Percentiles rank a stretch among this genome's conserved stretches.
Evolutionary conservation across 108 stramenopile species (phyloP).

Genomic region (Discostella pseudostelligera): DNA sequence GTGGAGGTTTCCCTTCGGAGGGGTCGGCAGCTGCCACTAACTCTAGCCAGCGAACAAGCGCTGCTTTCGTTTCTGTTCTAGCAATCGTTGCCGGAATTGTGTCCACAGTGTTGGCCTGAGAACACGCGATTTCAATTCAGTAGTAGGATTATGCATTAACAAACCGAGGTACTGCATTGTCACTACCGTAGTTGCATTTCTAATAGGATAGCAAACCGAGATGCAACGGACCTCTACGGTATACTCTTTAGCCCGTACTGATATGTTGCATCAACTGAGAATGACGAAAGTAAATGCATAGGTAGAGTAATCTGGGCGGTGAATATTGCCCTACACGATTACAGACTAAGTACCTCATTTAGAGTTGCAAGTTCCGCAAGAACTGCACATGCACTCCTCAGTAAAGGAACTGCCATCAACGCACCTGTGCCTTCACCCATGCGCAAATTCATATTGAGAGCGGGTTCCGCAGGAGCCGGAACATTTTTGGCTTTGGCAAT

Average conservation of each 20-base stretch:
- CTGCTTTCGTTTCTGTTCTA: not conserved
- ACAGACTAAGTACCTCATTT: constrained; percentile 35
- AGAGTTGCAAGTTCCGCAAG: constrained; percentile 62
- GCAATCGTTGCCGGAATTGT: constrained; percentile 1
- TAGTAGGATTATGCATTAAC: too few species aligned
- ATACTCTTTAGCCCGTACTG: too few species aligned
- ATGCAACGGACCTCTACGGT: too few species aligned
- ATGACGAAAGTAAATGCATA: too few species aligned
- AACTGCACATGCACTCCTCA: constrained; percentile 51
- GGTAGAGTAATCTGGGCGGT: too few species aligned
- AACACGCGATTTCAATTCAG: not conserved
- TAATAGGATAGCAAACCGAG: too few species aligned
- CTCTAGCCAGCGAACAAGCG: not conserved
- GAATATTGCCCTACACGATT: not conserved
- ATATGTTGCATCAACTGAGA: too few species aligned
- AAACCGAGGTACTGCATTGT: too few species aligned
- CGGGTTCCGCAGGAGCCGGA: constrained; percentile 49
- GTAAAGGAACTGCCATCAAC: constrained; percentile 56
- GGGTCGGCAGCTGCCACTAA: not conserved
- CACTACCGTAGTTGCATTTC: too few species aligned
- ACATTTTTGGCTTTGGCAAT: constrained; percentile 49
- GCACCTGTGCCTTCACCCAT: constrained; percentile 75
- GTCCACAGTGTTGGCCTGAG: not conserved
- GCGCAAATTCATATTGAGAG: constrained; percentile 63
- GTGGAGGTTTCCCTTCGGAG: not conserved